Evolutionary conservation across 192 early-diverging fungal species (phyloP), one percentile per base, ranked within the genome.

Genomic region (Coemansia sp.): DNA sequence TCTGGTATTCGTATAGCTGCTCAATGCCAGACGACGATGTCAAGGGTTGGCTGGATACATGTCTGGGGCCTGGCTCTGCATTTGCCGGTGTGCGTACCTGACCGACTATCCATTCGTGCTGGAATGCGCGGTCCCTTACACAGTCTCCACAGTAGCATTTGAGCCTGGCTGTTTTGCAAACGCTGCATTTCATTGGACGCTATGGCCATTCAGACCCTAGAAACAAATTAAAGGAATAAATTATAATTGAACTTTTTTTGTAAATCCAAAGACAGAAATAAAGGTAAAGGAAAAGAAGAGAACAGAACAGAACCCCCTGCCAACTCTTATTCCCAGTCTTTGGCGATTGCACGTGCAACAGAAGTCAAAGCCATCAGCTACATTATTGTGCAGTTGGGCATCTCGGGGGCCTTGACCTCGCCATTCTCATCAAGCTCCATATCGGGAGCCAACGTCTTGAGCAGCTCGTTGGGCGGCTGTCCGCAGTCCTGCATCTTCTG

Each of bases 401-500:
- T 48, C 43, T 78, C 86, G 9, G 89, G 87, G 20, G 87, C 62
- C 59, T 88, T 84, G 61, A 90, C 87, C 43, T 89, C 66, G 35
- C 89, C 91, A 59, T 87, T 86, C 40, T 87, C 75, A 65, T 92
- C 93, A 49, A 95, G 66, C 52, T 95, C 89, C 84, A 95, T 84
- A 38, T 92, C 97, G 11, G 97, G 97, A 17, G 93, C 93, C 66
- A 99, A 73, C 32, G 94, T 90, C 64, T 92, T 88, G 63, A 99
- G 71, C 20, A 99, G 84, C 59, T 89, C 94, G 43, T 89, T 85
- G 6, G 97, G 97, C 20, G 97, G 97, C 68, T 97, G 94, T 35
- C 97, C 97, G 49, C 85, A 89, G 41, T 95, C 93, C 88, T 99
- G 96, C 92, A 99, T 95, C 87, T 95, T 79, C 79, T 93, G 89